Percentiles rank a stretch among this genome's conserved stretches.
These are phyloP conservation scores for Moniliophthora roreri DNA, from an alignment of 1,284 basidiomycete species.

Conservation along the genomic window DNA sequence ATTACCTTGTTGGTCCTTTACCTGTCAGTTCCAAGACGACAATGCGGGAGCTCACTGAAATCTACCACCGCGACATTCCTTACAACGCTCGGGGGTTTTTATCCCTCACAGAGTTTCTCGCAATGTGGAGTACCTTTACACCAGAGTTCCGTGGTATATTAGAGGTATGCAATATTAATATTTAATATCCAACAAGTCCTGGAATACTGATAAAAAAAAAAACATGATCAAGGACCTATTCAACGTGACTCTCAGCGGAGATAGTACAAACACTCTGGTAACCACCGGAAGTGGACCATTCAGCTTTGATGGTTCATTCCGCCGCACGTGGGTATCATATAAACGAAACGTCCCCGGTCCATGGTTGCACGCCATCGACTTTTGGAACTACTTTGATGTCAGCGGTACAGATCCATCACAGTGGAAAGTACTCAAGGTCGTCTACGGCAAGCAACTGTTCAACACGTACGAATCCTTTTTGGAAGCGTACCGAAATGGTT, in stretches of 20 bases:
- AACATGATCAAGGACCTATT: constrained; percentile 39
- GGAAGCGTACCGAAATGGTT: constrained; percentile 53
- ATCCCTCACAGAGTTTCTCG: constrained; percentile 32
- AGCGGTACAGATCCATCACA: constrained; percentile 51
- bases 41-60: constrained; percentile 42
- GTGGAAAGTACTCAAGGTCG: constrained; percentile 53
- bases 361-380: constrained; percentile 54
- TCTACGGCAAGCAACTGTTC: constrained; percentile 63
- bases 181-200: constrained; percentile 10
- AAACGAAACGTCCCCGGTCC: constrained; percentile 47
- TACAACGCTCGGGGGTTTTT: constrained; percentile 49
- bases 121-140: constrained; percentile 30
- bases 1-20: constrained; percentile 59
- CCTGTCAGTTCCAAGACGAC: constrained; percentile 39
- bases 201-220: constrained; percentile 14
- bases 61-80: constrained; percentile 51
- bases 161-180: constrained; percentile 34
- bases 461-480: constrained; percentile 45
- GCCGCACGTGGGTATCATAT: constrained; percentile 53
- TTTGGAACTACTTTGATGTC: constrained; percentile 59
- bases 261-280: constrained; percentile 46
- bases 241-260: constrained; percentile 35
- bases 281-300: constrained; percentile 47
- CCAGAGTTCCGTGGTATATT: constrained; percentile 36
- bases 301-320: constrained; percentile 60